A percentile compares a stretch with the other conserved stretches of the same genome.
phyloP scores from a whole-genome alignment of 768 basidiomycete species.

The Termitomyces sp. region DNA sequence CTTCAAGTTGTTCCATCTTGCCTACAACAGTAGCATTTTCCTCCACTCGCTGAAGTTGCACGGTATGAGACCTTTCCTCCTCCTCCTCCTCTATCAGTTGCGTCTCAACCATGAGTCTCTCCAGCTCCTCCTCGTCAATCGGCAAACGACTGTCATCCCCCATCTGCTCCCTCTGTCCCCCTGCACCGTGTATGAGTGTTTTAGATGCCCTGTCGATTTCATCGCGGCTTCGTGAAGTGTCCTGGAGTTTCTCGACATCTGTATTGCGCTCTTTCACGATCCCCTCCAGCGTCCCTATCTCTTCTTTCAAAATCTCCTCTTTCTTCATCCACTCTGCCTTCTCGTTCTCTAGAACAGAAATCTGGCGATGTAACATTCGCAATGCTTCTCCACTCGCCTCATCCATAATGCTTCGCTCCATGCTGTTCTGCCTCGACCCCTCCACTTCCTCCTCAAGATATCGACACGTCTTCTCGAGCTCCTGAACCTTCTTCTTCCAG shows the following conservation, averaged over 20 bases:
- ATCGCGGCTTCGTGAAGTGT: slow-evolving; percentile 39
- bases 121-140: slow-evolving; percentile 39
- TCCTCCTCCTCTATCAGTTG: slow-evolving; percentile 33
- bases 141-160: slow-evolving; percentile 37
- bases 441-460: slow-evolving; percentile 86
- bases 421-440: slow-evolving; percentile 70
- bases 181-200: slow-evolving; percentile 46
- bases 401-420: slow-evolving; percentile 81
- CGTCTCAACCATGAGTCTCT: slow-evolving; percentile 31
- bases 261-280: slow-evolving; percentile 38
- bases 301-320: slow-evolving; percentile 35
- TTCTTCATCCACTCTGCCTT: slow-evolving; percentile 39
- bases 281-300: slow-evolving; percentile 45
- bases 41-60: slow-evolving; percentile 42
- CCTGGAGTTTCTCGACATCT: slow-evolving; percentile 38
- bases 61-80: slow-evolving; percentile 28
- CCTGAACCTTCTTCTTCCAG: slow-evolving; percentile 76
- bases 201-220: slow-evolving; percentile 49
- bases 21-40: slow-evolving; percentile 42
- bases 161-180: slow-evolving; percentile 58
- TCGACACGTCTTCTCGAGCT: slow-evolving; percentile 63
- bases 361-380: slow-evolving; percentile 73
- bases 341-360: slow-evolving; percentile 70
- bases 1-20: slow-evolving; percentile 34
- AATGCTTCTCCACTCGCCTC: slow-evolving; percentile 76